Evolutionary conservation across 768 basidiomycete species (phyloP).

Genomic region (Rhizopogon vulgaris): DNA sequence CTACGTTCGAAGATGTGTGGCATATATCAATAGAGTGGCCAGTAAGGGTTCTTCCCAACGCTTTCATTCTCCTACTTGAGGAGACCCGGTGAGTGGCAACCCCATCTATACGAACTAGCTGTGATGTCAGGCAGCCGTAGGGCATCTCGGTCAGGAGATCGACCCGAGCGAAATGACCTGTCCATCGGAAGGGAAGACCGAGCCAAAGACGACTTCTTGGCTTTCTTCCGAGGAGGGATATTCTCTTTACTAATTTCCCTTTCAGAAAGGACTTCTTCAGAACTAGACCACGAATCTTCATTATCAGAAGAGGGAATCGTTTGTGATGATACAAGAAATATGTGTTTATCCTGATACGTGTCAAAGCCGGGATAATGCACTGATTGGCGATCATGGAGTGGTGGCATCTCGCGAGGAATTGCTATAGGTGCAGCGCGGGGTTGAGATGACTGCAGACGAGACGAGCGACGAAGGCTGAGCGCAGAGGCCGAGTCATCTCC

Average conservation of each 20-base stretch:
- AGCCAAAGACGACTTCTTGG: slow-evolving; percentile 30
- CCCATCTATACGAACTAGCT: neutral
- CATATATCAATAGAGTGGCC: neutral
- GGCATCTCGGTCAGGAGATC: neutral
- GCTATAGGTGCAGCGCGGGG: slow-evolving; percentile 15
- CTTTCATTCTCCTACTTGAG: neutral
- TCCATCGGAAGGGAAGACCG: neutral
- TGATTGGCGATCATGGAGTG: slow-evolving; percentile 44
- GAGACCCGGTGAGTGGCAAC: neutral
- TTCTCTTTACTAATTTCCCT: slow-evolving; percentile 55
- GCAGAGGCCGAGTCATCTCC: slow-evolving; percentile 1
- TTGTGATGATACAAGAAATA: slow-evolving; percentile 4
- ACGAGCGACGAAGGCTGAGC: slow-evolving; percentile 5
- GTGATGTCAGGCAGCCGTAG: neutral
- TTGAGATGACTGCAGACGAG: slow-evolving; percentile 10
- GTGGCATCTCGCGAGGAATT: slow-evolving; percentile 34
- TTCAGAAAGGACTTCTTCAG: slow-evolving; percentile 15
- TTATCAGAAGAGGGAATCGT: slow-evolving; percentile 2
- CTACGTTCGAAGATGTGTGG: neutral
- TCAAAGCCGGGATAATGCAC: slow-evolving; percentile 65
- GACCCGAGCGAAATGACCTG: neutral
- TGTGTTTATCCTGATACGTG: slow-evolving; percentile 42
- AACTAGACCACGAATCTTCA: neutral
- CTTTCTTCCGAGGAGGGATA: slow-evolving; percentile 38
- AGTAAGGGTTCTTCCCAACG: no score